Percentiles rank a stretch among this genome's conserved stretches.
Evolutionary conservation across 176 grass and related monocot genomes (phyloP).

Genomic region (Zea luxurians): DNA sequence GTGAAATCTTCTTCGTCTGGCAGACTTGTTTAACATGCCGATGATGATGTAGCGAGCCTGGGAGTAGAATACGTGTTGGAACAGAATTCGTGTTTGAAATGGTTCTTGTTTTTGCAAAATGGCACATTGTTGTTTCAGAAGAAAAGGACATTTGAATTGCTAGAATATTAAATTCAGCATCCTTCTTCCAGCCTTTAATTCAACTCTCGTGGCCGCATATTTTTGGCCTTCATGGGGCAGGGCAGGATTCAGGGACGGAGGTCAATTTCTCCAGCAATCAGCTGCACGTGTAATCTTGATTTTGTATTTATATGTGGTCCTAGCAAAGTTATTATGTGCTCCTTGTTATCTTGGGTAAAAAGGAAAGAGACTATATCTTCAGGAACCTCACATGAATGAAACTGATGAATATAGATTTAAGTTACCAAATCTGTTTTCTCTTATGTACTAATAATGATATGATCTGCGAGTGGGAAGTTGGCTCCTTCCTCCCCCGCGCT

Average conservation of each 20-base stretch:
- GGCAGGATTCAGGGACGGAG: not conserved
- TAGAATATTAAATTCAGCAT: not conserved
- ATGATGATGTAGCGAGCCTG: not conserved
- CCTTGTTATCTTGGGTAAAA: not conserved
- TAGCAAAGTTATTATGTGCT: not conserved
- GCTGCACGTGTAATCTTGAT: not conserved
- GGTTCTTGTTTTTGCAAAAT: not conserved
- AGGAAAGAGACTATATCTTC: not conserved
- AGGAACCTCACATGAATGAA: not conserved
- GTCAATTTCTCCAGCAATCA: not conserved
- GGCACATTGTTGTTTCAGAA: not conserved
- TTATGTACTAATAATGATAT: not conserved
- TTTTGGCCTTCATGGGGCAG: constrained; percentile 13
- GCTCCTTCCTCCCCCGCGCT: no score
- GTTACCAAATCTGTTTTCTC: not conserved
- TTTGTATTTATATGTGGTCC: not conserved
- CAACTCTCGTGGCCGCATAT: constrained; percentile 8
- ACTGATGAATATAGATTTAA: not conserved
- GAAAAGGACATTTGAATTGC: not conserved
- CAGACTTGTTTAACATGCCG: not conserved
- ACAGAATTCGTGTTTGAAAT: not conserved
- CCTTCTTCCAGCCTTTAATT: not conserved
- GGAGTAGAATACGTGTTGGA: not conserved
- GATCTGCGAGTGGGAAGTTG: no score
- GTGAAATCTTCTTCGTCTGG: constrained; percentile 31